Evolutionary conservation across 2,329 filamentous ascomycete genomes (phyloP).

Genomic region (Colletotrichum magnum): DNA sequence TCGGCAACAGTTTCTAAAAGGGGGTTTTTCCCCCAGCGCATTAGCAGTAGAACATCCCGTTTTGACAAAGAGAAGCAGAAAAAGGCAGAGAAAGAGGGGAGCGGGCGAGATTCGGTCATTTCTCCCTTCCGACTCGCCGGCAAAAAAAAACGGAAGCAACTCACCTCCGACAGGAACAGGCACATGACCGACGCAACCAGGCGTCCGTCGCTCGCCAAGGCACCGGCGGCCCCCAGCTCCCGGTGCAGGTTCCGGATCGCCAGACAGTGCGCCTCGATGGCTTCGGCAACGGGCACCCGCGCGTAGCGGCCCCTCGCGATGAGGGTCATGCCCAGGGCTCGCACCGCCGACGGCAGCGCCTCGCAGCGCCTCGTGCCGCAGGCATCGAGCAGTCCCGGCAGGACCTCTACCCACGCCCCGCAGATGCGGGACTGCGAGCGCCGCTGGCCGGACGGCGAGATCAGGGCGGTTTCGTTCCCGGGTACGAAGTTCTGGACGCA

Average conservation of each 20-base stretch:
- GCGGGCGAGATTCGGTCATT: too few species aligned
- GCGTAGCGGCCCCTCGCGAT: conserved; percentile 42
- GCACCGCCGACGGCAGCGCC: conserved; percentile 49
- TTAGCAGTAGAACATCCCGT: too few species aligned
- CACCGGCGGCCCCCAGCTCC: conserved; percentile 36
- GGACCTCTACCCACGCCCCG: conserved; percentile 56
- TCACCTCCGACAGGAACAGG: conserved; percentile 48
- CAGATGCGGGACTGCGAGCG: conserved; percentile 53
- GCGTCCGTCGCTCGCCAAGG: conserved; percentile 41
- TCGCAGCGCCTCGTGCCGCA: conserved; percentile 34
- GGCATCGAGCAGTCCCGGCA: conserved; percentile 48
- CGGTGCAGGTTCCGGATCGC: conserved; percentile 48
- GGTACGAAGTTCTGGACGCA: conserved; percentile 45
- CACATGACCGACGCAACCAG: conserved; percentile 53
- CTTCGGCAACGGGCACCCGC: conserved; percentile 44
- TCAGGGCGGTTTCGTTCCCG: conserved; percentile 13
- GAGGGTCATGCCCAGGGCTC: conserved; percentile 51
- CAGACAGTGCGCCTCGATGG: conserved; percentile 47
- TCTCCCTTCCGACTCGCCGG: too few species aligned
- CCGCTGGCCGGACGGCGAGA: neutral
- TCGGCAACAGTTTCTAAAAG: conserved; percentile 49
- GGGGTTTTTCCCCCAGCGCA: too few species aligned
- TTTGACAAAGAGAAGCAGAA: too few species aligned
- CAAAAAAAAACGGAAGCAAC: neutral
- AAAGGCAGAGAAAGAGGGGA: too few species aligned